phyloP scores from a whole-genome alignment of 2,329 filamentous ascomycete genomes.

The Aspergillus tubingensis region DNA sequence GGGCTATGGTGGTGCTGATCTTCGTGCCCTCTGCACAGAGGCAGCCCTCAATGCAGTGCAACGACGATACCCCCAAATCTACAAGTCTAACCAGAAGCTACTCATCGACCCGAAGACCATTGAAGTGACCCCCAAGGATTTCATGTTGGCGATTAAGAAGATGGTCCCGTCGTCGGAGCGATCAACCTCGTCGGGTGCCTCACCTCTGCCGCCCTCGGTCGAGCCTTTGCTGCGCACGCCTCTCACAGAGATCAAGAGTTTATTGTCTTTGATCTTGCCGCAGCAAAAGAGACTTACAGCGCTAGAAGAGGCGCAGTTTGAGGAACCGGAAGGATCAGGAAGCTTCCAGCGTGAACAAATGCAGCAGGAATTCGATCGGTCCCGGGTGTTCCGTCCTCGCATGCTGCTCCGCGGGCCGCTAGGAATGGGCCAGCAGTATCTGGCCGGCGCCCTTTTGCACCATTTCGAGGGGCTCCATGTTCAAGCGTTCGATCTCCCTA shows the following conservation, averaged over 20 bases:
- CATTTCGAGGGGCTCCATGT: slow-evolving; percentile 93
- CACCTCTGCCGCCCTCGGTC: slow-evolving; percentile 75
- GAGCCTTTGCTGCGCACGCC: slow-evolving; percentile 78
- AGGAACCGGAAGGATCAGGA: slow-evolving; percentile 77
- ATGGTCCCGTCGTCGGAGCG: slow-evolving; percentile 93
- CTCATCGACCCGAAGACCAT: slow-evolving; percentile 84
- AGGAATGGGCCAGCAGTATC: slow-evolving; percentile 93
- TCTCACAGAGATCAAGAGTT: slow-evolving; percentile 66
- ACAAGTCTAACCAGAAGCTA: slow-evolving; percentile 84
- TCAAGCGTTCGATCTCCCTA: slow-evolving; percentile 89
- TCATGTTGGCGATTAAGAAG: slow-evolving; percentile 95
- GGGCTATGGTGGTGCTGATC: slow-evolving; percentile 93
- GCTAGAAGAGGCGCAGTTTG: slow-evolving; percentile 89
- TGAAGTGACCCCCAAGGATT: slow-evolving; percentile 85
- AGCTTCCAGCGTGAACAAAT: slow-evolving; percentile 83
- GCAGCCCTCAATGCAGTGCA: slow-evolving; percentile 95
- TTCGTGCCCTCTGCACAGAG: slow-evolving; percentile 92
- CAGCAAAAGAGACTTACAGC: slow-evolving; percentile 84
- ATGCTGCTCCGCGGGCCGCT: slow-evolving; percentile 77
- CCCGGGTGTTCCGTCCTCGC: slow-evolving; percentile 83
- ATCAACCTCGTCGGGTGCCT: slow-evolving; percentile 80
- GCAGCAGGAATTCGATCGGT: slow-evolving; percentile 78
- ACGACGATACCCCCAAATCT: slow-evolving; percentile 93
- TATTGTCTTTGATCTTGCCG: slow-evolving; percentile 76
- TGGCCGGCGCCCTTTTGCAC: slow-evolving; percentile 81